Percentiles rank a stretch among this genome's conserved stretches.
Evolutionary conservation across 148 eudicot genomes (phyloP).

Genomic region (Diospyros kaki): DNA sequence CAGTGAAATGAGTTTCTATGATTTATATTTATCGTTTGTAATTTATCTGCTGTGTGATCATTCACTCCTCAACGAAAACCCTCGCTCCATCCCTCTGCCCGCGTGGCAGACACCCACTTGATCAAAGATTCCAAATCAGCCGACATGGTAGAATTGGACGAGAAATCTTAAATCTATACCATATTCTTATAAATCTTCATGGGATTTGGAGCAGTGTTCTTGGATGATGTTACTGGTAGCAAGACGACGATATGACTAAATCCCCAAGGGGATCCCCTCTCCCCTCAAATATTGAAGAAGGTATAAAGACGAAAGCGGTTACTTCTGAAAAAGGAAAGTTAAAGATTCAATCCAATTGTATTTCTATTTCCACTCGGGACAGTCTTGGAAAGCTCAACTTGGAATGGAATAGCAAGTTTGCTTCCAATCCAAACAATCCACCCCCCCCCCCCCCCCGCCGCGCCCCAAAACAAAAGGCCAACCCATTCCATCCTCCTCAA

Average conservation of each 20-base stretch:
- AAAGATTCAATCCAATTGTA: slow-evolving; percentile 34
- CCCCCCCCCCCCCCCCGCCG: slow-evolving; percentile 4
- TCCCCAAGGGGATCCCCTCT: not conserved
- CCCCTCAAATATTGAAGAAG: not conserved
- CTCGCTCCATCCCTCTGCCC: not conserved
- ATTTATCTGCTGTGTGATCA: not conserved
- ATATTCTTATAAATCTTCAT: too few species aligned
- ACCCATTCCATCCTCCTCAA: slow-evolving; percentile 28
- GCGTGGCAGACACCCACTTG: not conserved
- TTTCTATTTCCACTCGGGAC: slow-evolving; percentile 2
- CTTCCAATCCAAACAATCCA: slow-evolving; percentile 55
- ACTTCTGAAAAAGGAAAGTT: slow-evolving; percentile 48
- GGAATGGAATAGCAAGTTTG: slow-evolving; percentile 46
- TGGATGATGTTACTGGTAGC: too few species aligned
- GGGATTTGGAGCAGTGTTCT: too few species aligned
- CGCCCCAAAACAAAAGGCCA: slow-evolving; percentile 12
- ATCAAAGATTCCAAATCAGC: not conserved
- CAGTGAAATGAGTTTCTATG: not conserved
- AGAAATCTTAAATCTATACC: too few species aligned
- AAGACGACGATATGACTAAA: not conserved
- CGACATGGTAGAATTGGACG: not conserved
- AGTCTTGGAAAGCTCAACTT: slow-evolving; percentile 9
- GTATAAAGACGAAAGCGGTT: slow-evolving; percentile 13
- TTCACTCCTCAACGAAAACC: not conserved
- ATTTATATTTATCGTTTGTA: not conserved